Conservation (phyloP, 2,329 filamentous ascomycete species). For the Fusarium circinatum region DNA sequence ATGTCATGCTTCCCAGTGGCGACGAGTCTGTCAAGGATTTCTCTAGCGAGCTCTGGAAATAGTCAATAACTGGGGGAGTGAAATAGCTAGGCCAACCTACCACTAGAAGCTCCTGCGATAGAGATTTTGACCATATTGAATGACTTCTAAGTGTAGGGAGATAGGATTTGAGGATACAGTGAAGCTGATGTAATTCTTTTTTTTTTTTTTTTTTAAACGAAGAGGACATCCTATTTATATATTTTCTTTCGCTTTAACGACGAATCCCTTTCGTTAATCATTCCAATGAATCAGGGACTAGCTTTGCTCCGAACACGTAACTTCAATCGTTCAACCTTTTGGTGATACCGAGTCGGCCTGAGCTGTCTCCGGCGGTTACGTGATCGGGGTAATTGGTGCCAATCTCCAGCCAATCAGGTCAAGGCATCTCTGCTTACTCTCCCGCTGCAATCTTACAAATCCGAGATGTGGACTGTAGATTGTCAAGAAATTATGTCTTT, state of each 20-base stretch:
- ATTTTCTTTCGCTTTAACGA: accelerated
- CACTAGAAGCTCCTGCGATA: slow-evolving; percentile 1
- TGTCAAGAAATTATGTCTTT: accelerated
- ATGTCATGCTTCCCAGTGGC: background rate
- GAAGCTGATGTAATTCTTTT: accelerated
- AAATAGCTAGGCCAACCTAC: background rate
- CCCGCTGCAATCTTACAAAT: background rate
- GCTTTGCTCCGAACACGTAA: background rate
- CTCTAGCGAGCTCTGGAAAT: background rate
- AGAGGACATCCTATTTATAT: background rate
- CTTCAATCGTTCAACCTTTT: accelerated
- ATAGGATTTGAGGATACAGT: accelerated
- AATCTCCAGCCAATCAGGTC: background rate
- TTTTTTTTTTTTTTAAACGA: accelerated
- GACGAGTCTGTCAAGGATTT: slow-evolving; percentile 6
- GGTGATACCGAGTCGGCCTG: background rate
- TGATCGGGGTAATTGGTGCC: background rate
- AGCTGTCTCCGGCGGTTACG: slow-evolving; percentile 3
- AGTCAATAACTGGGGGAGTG: accelerated
- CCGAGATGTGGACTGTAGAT: too few relatives aligned
- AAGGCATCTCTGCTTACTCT: background rate
- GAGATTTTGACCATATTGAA: slow-evolving; percentile 1
- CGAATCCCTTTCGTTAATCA: accelerated
- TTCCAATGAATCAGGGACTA: accelerated
- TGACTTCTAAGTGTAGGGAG: accelerated